phyloP scores from a whole-genome alignment of 116 monocot species.

The Iris pallida region DNA sequence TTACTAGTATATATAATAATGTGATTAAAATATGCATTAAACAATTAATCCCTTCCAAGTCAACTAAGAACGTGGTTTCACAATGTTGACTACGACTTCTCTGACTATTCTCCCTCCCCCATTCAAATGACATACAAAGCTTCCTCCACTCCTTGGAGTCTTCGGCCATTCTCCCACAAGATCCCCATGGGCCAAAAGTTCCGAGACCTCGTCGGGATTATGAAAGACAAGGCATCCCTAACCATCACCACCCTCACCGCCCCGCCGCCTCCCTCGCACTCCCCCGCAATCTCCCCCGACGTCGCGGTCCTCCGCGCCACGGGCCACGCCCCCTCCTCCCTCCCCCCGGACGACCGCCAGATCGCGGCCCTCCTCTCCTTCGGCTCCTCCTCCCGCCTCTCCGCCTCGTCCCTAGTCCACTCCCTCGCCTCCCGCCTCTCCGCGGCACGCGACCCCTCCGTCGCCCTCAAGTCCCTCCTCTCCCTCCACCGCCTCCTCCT shows the following conservation, averaged over 20 bases:
- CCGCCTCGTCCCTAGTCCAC: slow-evolving; percentile 8
- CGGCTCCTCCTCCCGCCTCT: slow-evolving; percentile 15
- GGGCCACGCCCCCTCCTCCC: slow-evolving; percentile 31
- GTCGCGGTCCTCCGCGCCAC: slow-evolving; percentile 61
- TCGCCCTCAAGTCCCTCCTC: slow-evolving; percentile 25
- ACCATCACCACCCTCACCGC: slow-evolving; percentile 13
- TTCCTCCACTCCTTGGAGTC: no score
- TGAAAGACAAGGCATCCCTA: slow-evolving; percentile 29
- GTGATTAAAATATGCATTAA: no score
- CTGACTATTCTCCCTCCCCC: no score
- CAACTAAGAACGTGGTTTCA: no score
- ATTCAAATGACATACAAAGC: no score
- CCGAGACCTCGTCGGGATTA: slow-evolving; percentile 14
- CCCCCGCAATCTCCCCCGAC: slow-evolving; percentile 20
- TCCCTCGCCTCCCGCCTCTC: slow-evolving; percentile 16
- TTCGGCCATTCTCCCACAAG: no score
- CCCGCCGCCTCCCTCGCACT: slow-evolving; percentile 7
- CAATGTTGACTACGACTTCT: no score
- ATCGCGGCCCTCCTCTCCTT: slow-evolving; percentile 13
- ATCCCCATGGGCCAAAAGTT: slow-evolving; percentile 22
- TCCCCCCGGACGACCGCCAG: slow-evolving; percentile 9
- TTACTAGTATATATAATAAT: no score
- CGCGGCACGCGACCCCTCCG: slow-evolving; percentile 8
- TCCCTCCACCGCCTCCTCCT: slow-evolving; percentile 25
- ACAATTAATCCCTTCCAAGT: no score